Evolutionary conservation across 2,329 filamentous ascomycete genomes (phyloP), one percentile per base, ranked within the genome.

Genomic region (Stagonosporopsis vannaccii): DNA sequence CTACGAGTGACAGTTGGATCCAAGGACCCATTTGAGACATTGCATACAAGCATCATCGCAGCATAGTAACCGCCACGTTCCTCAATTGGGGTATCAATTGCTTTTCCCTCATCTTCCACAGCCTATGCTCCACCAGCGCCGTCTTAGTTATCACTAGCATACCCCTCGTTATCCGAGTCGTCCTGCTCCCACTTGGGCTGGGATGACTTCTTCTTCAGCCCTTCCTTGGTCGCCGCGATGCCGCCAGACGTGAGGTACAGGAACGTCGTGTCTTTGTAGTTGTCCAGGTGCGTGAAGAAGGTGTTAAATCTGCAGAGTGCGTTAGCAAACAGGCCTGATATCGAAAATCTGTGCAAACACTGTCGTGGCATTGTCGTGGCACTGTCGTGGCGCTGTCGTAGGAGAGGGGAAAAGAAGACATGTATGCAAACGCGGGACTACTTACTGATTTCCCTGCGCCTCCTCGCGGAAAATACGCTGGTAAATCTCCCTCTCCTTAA

Each of bases 401-500:
- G n/a, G n/a, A n/a, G n/a, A n/a, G n/a, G n/a, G n/a, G n/a, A n/a
- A n/a, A n/a, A n/a, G n/a, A n/a, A n/a, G n/a, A n/a, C n/a, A n/a
- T n/a, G n/a, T n/a, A n/a, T n/a, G n/a, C n/a, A n/a, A n/a, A n/a
- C n/a, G n/a, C n/a, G 23, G 13, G 6, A 6, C 6, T 17, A 58
- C 47, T 39, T 35, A 94, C 90, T 90, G 86, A 72, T 94, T 92
- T 62, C 91, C 89, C 74, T 89, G 86, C 77, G 95, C 91, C 76
- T 98, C 95, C 48, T 96, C 89, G 23, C 89, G 84, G 76, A 96
- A 98, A 64, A 98, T 97, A 22, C 91, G 85, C 69, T 90, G 86
- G 74, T 99, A 99, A 58, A 99, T 98, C 75, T 96, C 87, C 65
- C 87, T 80, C 72, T 96, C 87, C 80, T 98, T 98, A 79, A 99